phyloP scores from a whole-genome alignment of 768 basidiomycete genomes.

The Naganishia onofrii region DNA sequence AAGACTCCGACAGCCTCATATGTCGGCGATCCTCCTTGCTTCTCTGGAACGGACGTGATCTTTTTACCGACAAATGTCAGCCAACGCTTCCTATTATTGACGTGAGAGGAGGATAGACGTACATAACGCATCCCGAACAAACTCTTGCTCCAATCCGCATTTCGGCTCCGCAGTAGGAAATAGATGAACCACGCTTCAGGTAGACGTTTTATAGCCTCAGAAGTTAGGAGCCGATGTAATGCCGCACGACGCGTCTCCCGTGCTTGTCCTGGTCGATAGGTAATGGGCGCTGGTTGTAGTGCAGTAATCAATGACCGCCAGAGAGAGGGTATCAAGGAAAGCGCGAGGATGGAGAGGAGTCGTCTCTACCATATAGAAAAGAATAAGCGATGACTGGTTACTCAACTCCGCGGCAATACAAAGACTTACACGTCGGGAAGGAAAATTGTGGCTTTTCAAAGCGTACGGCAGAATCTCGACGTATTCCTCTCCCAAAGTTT shows the following conservation, averaged over 20 bases:
- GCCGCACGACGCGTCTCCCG: constrained; percentile 3
- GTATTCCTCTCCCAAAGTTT: constrained; percentile 53
- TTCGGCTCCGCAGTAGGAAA: constrained; percentile 47
- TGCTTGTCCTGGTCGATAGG: background rate
- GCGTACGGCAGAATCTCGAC: constrained; percentile 49
- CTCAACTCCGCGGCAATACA: background rate
- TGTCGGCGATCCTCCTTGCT: constrained; percentile 11
- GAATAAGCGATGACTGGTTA: background rate
- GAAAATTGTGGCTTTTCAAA: constrained; percentile 31
- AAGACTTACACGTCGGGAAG: constrained; percentile 12
- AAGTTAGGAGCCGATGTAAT: constrained; percentile 35
- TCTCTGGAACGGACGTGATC: constrained; percentile 14
- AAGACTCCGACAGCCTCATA: constrained; percentile 15
- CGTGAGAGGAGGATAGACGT: constrained; percentile 41
- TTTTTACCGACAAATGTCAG: background rate
- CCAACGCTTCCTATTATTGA: constrained; percentile 29
- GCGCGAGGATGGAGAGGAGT: constrained; percentile 39
- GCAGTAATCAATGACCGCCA: constrained; percentile 31
- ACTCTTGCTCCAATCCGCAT: constrained; percentile 47
- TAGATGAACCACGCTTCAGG: constrained; percentile 48
- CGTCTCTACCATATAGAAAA: constrained; percentile 40
- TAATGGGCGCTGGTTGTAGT: constrained; percentile 26
- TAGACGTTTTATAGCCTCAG: constrained; percentile 35
- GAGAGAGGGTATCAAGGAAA: constrained; percentile 37
- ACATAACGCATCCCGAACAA: constrained; percentile 50